Conservation (phyloP, 177 flowering plant genomes). For the Vitis hybrid region DNA sequence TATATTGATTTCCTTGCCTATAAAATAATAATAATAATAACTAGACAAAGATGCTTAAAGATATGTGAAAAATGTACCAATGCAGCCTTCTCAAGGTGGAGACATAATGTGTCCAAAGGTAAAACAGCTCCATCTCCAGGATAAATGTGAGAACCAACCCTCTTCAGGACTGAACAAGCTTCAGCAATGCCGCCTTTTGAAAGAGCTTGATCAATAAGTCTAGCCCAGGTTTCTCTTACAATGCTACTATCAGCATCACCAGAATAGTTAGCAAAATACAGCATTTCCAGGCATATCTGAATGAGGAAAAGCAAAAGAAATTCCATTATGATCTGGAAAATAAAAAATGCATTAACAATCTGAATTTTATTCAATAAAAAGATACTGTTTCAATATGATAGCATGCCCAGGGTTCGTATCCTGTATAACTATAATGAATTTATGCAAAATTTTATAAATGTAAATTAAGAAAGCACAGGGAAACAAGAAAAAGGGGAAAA, state of each 20-base stretch:
- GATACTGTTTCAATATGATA: too few relatives aligned
- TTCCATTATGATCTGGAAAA: not conserved
- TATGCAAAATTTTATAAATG: too few relatives aligned
- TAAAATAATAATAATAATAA: not conserved
- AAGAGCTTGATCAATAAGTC: constrained; percentile 92
- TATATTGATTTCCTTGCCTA: too few relatives aligned
- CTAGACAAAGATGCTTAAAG: not conserved
- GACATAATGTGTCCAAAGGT: constrained; percentile 86
- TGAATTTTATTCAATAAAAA: too few relatives aligned
- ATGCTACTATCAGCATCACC: constrained; percentile 90
- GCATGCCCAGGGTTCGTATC: too few relatives aligned
- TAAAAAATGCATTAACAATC: not conserved
- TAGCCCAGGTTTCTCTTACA: constrained; percentile 92
- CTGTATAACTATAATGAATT: too few relatives aligned
- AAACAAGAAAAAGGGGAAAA: too few relatives aligned
- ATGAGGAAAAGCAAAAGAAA: constrained; percentile 10
- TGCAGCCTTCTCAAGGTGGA: constrained; percentile 96
- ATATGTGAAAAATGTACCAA: constrained; percentile 43
- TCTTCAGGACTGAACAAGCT: constrained; percentile 87
- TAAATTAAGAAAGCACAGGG: too few relatives aligned
- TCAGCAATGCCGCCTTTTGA: constrained; percentile 91
- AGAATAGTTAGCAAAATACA: constrained; percentile 90
- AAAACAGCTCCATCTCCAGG: constrained; percentile 91
- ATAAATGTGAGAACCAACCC: constrained; percentile 79
- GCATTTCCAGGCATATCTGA: constrained; percentile 90